These are phyloP conservation scores for Corymbia calophylla DNA, from an alignment of 441 rosid genomes.

Conservation along the genomic window DNA sequence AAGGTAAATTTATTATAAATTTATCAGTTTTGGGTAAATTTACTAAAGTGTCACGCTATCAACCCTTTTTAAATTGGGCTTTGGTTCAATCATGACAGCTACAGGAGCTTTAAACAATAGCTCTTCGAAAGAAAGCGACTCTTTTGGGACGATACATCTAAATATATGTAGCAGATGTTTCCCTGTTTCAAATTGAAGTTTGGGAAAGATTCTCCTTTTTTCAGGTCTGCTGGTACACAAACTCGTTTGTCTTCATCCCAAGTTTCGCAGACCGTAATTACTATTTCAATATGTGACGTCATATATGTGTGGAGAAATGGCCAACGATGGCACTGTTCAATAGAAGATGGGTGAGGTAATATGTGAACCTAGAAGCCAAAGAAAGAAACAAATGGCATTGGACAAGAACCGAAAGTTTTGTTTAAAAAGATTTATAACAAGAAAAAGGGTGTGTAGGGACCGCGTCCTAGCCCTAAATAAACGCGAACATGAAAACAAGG, in stretches of 20 bases:
- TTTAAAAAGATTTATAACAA: neutral
- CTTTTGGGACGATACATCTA: neutral
- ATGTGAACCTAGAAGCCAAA: neutral
- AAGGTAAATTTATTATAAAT: too few species aligned
- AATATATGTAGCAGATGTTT: neutral
- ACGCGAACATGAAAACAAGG: neutral
- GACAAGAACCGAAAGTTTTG: neutral
- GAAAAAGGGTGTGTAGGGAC: neutral
- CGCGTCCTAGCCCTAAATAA: neutral
- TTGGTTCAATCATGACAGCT: neutral
- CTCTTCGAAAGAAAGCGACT: neutral
- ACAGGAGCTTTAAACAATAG: neutral
- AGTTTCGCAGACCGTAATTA: neutral
- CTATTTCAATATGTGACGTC: neutral
- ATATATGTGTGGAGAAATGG: neutral
- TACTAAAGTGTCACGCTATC: fast-evolving
- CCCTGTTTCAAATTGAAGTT: neutral
- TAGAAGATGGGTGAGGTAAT: neutral
- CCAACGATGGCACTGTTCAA: neutral
- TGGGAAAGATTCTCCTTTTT: neutral
- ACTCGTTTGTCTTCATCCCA: neutral
- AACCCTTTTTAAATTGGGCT: neutral
- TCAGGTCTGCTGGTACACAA: neutral
- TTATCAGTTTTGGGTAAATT: fast-evolving
- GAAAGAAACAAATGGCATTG: neutral